Evolutionary conservation across 139 green algal species (phyloP), one percentile per base, ranked within the genome.

Genomic region (Micractinium conductrix): DNA sequence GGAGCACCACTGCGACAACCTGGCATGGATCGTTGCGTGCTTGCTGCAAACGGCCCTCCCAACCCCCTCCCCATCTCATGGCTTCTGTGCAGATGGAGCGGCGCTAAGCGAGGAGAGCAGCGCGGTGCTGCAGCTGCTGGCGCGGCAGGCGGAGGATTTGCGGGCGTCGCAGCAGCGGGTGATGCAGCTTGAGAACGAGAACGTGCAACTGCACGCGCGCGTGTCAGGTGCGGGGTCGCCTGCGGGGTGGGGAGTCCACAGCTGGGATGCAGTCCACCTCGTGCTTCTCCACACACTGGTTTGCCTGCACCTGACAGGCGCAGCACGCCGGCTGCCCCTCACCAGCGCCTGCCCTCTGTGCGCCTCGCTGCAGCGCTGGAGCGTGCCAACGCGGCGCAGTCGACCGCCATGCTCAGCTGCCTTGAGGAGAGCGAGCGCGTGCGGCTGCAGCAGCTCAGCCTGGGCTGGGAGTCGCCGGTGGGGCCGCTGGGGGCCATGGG

Each of bases 401-500:
- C 76, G 38, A 82, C 76, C 10, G 76, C 76, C 38, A 82, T 82
- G 78, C 62, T 83, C 62, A 65, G 42, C 40, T 83, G 78, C 78
- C 78, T 83, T 42, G 78, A 83, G 62, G 78, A 83, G 43, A 75
- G 60, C 42, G 78, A 83, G 78, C 78, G 78, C 0, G 43, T 62
- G 42, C 43, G 78, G 42, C 42, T 83, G 60, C 78, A 83, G 78
- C 78, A 82, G 76, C 58, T 82, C 19, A 50, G 72, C 17, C 8
- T 24, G 12, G 63, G 35, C 26, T 28, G 33, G 1, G 55, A 82
- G 38, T 82, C 76, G 19, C 76, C 76, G 24, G 14, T 71, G 55
- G 55, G 70, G 1, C 43, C 70, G 70, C 42, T 78, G 42, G 43
- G 9, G 42, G 30, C 44, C 44, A 30, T 30, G 40, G 10, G 26